Evolutionary conservation across 1,284 basidiomycete genomes (phyloP).

Genomic region (Amylostereum chailletii): DNA sequence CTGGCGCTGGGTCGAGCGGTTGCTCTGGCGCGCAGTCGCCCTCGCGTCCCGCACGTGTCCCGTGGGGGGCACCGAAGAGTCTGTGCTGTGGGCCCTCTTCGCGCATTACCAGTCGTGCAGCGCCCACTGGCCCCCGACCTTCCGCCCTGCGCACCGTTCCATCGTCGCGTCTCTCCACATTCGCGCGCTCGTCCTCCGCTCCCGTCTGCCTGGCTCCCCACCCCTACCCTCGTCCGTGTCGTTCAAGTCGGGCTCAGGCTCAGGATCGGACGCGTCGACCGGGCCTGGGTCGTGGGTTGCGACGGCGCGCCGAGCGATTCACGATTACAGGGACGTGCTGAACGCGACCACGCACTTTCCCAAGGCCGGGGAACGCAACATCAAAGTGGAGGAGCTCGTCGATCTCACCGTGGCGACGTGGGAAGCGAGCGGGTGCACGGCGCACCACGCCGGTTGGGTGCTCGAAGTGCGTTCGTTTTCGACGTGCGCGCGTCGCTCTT

Average conservation of each 20-base stretch:
- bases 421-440: slow-evolving; percentile 58
- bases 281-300: slow-evolving; percentile 51
- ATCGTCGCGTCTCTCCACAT: slow-evolving; percentile 64
- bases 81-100: slow-evolving; percentile 48
- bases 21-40: slow-evolving; percentile 61
- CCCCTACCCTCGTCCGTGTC: slow-evolving; percentile 9
- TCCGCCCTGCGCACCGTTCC: slow-evolving; percentile 66
- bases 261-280: slow-evolving; percentile 12
- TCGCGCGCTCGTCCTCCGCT: slow-evolving; percentile 54
- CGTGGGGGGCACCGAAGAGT: slow-evolving; percentile 26
- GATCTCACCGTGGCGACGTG: slow-evolving; percentile 78
- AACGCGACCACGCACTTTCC: slow-evolving; percentile 72
- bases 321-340: slow-evolving; percentile 62
- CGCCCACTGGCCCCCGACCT: slow-evolving; percentile 65
- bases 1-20: slow-evolving; percentile 72
- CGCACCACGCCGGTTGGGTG: slow-evolving; percentile 60
- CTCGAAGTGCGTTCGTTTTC: slow-evolving; percentile 48
- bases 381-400: slow-evolving; percentile 75
- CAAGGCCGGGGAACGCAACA: slow-evolving; percentile 74
- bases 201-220: slow-evolving; percentile 17
- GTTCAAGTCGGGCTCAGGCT: slow-evolving; percentile 7
- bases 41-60: slow-evolving; percentile 43
- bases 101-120: slow-evolving; percentile 55
- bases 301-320: slow-evolving; percentile 55
- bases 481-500: slow-evolving; percentile 4